Evolutionary conservation across 495 filamentous ascomycete genomes (phyloP).

Genomic region (Beverwykella pulmonaria): DNA sequence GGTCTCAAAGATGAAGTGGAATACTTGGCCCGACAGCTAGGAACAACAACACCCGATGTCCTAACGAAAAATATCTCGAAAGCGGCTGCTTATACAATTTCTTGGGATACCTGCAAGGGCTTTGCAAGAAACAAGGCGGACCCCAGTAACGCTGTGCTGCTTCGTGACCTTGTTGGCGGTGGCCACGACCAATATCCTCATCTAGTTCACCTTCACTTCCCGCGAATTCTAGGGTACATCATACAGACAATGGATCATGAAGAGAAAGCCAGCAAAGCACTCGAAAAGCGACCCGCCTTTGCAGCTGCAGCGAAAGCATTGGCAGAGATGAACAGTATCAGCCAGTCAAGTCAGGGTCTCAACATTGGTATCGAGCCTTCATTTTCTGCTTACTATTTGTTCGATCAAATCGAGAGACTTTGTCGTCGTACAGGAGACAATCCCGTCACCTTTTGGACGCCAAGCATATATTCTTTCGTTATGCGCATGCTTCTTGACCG

Average conservation of each 20-base stretch:
- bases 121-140: conserved; percentile 55
- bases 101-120: conserved; percentile 66
- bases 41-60: conserved; percentile 50
- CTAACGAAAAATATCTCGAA: conserved; percentile 73
- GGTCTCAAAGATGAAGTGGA: conserved; percentile 64
- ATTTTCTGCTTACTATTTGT: conserved; percentile 75
- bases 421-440: conserved; percentile 71
- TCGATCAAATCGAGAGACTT: conserved; percentile 72
- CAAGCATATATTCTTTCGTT: conserved; percentile 71
- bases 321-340: conserved; percentile 64
- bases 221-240: conserved; percentile 72
- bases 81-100: conserved; percentile 80
- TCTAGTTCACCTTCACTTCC: conserved; percentile 68
- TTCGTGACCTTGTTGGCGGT: conserved; percentile 62
- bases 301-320: conserved; percentile 63
- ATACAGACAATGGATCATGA: conserved; percentile 72
- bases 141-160: conserved; percentile 58
- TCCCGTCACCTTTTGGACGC: conserved; percentile 70
- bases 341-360: conserved; percentile 60
- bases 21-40: conserved; percentile 61
- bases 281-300: conserved; percentile 65
- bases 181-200: conserved; percentile 65
- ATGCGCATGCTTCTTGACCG: conserved; percentile 76
- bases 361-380: conserved; percentile 81
- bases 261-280: conserved; percentile 72